phyloP scores from a whole-genome alignment of 1,284 basidiomycete species.

The Ganoderma leucocontextum region DNA sequence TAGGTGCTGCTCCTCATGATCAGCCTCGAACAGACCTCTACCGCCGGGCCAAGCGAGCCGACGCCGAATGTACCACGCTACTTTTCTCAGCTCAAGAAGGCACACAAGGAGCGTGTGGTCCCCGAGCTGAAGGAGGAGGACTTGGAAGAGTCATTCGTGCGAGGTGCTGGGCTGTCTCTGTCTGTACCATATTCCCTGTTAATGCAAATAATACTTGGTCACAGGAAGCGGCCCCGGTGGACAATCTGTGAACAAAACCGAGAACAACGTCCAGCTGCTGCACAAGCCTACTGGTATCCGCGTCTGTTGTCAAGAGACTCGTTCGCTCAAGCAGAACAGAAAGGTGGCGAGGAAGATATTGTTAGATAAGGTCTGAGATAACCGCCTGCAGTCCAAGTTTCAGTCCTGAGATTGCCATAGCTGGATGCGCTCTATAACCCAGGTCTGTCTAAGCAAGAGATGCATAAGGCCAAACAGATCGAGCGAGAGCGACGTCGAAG shows the following conservation, averaged over 20 bases:
- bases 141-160: constrained; percentile 78
- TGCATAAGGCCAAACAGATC: constrained; percentile 70
- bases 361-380: constrained; percentile 69
- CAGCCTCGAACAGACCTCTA: constrained; percentile 42
- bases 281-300: constrained; percentile 83
- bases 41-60: constrained; percentile 39
- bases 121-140: constrained; percentile 78
- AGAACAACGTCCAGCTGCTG: constrained; percentile 82
- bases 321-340: constrained; percentile 75
- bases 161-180: constrained; percentile 54
- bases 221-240: constrained; percentile 85
- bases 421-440: constrained; percentile 76
- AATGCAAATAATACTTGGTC: constrained; percentile 25
- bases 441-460: constrained; percentile 74
- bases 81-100: constrained; percentile 76
- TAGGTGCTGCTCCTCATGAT: constrained; percentile 45
- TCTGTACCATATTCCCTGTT: constrained; percentile 28
- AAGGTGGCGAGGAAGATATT: constrained; percentile 72
- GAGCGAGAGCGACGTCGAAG: constrained; percentile 74
- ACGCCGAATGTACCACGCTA: constrained; percentile 52
- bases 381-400: not conserved
- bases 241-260: constrained; percentile 87
- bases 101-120: constrained; percentile 63
- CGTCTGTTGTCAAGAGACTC: constrained; percentile 81
- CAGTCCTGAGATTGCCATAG: constrained; percentile 46